Percentiles rank a stretch among this genome's conserved stretches.
These are phyloP conservation scores for Xylariaceae sp. DNA, from an alignment of 2,329 filamentous ascomycete genomes.

Conservation along the genomic window DNA sequence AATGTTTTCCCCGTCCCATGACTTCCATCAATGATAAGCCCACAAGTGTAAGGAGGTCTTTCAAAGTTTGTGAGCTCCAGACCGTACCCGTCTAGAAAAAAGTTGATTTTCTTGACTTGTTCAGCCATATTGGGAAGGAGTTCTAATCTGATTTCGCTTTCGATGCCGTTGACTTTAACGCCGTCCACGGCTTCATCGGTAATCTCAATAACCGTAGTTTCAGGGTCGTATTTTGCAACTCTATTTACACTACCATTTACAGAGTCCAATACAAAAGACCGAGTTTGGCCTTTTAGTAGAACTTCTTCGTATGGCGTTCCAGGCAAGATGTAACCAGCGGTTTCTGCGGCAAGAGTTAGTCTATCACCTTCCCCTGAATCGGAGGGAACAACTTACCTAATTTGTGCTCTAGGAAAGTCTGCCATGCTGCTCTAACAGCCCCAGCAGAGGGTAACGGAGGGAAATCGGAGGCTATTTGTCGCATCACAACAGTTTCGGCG, in stretches of 20 bases:
- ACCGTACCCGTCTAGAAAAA: conserved; percentile 57
- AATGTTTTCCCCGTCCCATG: conserved; percentile 81
- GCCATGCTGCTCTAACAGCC: conserved; percentile 29
- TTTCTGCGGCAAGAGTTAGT: conserved; percentile 37
- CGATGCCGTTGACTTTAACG: conserved; percentile 20
- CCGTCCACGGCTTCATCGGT: conserved; percentile 23
- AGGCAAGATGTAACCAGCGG: conserved; percentile 64
- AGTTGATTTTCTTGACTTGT: conserved; percentile 64
- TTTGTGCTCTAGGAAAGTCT: conserved; percentile 26
- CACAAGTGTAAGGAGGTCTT: conserved; percentile 43
- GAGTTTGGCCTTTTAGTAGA: conserved; percentile 50
- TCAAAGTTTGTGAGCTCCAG: conserved; percentile 31
- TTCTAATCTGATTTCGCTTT: conserved; percentile 42
- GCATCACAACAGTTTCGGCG: conserved; percentile 56
- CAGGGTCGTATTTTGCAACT: conserved; percentile 42
- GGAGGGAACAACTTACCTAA: conserved; percentile 21
- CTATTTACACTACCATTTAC: conserved; percentile 50
- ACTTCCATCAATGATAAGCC: conserved; percentile 74
- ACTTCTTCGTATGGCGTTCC: conserved; percentile 68
- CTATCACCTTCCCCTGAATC: neutral
- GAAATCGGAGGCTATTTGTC: conserved; percentile 48
- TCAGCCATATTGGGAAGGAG: conserved; percentile 65
- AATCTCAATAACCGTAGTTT: conserved; percentile 38
- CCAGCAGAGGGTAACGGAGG: conserved; percentile 26
- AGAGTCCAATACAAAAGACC: conserved; percentile 55